Evolutionary conservation across 2,329 filamentous ascomycete genomes (phyloP), one percentile per base, ranked within the genome.

Genomic region (Pseudogymnoascus sp.): DNA sequence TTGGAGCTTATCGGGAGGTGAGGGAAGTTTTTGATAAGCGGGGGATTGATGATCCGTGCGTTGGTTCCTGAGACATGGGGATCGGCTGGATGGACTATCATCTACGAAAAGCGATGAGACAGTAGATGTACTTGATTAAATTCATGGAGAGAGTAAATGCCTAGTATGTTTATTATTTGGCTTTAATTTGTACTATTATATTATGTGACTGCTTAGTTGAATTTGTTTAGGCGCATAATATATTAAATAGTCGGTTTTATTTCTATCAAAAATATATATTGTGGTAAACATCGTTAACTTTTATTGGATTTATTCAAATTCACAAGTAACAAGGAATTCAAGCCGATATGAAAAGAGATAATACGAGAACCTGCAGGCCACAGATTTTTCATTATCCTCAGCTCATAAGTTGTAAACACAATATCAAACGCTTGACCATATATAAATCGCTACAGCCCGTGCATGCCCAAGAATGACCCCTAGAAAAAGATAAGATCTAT

Each of bases 401-500:
- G 24, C 33, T 40, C n/a, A 36, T 36, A 40, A n/a, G 26, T n/a
- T 37, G 57, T 26, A 59, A 59, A 59, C 17, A 6, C n/a, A 40
- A 39, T 15, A 37, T 13, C 57, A 59, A 40, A 36, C 37, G 57
- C 57, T 40, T 6, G 31, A 58, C 8, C 21, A 24, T 13, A 59
- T 40, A 8, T 59, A 59, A 40, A 37, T 59, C 37, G 35, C 57
- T 36, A 59, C 17, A 26, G 11, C 33, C 57, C 35, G 24, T n/a
- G 57, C 10, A 8, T 40, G 21, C 21, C 57, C 54, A 3, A 58
- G 33, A 17, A 29, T 8, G 1, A 7, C n/a, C 5, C 10, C 36
- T 59, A 68, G 89, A 68, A 67, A 82, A 75, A 78, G 70, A 63
- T 78, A 63, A 36, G 35, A 77, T 74, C 62, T 79, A 74, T 44